Conservation (phyloP, 2,329 filamentous ascomycete genomes). For the Fonsecaea pedrosoi region DNA sequence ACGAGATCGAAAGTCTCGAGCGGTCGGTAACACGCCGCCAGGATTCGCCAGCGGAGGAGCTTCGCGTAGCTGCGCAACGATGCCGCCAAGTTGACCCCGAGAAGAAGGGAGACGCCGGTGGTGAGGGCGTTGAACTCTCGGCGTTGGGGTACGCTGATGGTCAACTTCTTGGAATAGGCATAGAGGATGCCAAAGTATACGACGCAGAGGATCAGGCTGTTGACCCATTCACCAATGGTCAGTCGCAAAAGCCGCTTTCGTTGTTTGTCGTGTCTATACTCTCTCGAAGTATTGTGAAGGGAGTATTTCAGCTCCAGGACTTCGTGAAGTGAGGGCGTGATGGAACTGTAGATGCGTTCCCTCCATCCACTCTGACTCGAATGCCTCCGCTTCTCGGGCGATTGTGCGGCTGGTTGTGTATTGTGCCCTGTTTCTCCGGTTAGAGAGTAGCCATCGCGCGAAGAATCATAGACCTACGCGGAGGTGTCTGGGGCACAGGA, state of each 20-base stretch:
- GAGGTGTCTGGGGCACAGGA: conserved; percentile 16
- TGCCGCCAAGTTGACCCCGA: conserved; percentile 36
- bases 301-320: conserved; percentile 21
- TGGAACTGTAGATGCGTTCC: conserved; percentile 23
- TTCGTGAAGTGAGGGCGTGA: conserved; percentile 31
- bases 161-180: conserved; percentile 24
- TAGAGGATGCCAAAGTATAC: conserved; percentile 33
- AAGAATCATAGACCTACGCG: conserved; percentile 3
- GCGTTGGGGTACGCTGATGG: conserved; percentile 29
- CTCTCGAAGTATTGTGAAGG: conserved; percentile 19
- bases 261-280: conserved; percentile 30
- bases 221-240: conserved; percentile 36
- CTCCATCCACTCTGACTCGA: conserved; percentile 26
- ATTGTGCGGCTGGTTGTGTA: not conserved
- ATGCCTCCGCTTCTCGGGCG: conserved; percentile 11
- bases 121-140: conserved; percentile 36
- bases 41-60: conserved; percentile 35
- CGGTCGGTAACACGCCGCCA: conserved; percentile 32
- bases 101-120: conserved; percentile 29
- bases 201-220: conserved; percentile 29
- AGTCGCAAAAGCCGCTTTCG: conserved; percentile 31
- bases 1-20: conserved; percentile 37
- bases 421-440: conserved; percentile 17
- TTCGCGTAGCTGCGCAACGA: conserved; percentile 37
- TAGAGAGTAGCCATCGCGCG: not conserved